Conservation (phyloP, 768 basidiomycete genomes). For the Peribolospora baueri region DNA sequence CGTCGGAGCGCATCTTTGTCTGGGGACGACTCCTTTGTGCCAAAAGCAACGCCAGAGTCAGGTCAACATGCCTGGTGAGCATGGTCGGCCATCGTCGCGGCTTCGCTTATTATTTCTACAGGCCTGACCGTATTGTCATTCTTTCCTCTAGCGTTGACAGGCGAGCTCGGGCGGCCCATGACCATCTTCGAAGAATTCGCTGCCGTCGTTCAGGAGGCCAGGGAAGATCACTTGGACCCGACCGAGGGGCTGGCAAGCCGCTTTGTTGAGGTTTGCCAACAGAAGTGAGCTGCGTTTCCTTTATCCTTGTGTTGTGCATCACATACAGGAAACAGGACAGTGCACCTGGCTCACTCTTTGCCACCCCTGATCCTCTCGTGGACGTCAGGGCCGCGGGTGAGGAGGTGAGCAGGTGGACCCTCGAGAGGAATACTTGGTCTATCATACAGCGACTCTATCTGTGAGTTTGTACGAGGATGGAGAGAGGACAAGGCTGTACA, state of each 20-base stretch:
- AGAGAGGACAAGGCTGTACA: neutral
- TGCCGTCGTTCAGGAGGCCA: too few species aligned
- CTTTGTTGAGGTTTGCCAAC: conserved; percentile 4
- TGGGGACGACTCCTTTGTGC: too few species aligned
- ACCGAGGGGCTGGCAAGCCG: conserved; percentile 3
- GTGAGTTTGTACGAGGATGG: conserved; percentile 21
- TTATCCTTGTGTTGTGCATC: neutral
- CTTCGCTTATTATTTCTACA: too few species aligned
- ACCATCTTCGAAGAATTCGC: too few species aligned
- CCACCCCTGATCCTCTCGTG: neutral
- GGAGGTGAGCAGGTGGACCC: conserved; percentile 36
- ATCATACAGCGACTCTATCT: conserved; percentile 42
- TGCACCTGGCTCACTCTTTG: neutral
- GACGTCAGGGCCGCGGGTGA: conserved; percentile 13
- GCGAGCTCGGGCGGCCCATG: too few species aligned
- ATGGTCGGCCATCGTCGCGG: too few species aligned
- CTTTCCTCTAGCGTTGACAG: too few species aligned
- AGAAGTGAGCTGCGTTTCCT: neutral
- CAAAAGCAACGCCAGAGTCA: too few species aligned
- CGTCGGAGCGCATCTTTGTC: too few species aligned
- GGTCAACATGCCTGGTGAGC: too few species aligned
- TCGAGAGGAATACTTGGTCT: conserved; percentile 64
- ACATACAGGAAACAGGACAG: neutral
- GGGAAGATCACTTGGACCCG: too few species aligned
- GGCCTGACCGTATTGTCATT: too few species aligned